Evolutionary conservation across 306 rosid species (phyloP), one percentile per base, ranked within the genome.

Genomic region (Mucuna pruriens): DNA sequence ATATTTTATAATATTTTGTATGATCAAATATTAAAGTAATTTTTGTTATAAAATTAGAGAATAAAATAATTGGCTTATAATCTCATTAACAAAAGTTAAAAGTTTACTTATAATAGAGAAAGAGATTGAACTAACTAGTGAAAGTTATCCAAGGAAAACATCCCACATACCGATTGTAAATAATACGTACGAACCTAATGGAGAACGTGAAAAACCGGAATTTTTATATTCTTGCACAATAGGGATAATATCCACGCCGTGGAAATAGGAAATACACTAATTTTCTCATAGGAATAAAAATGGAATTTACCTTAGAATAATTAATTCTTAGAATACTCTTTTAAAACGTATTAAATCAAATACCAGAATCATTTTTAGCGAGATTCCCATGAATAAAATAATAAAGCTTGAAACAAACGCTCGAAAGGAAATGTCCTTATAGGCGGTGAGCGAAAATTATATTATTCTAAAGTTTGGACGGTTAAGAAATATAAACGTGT

Each of bases 381-480:
- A 26, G 39, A 61, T 29, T 61, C 67, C 7, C 19, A 61, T 4
- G 67, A 61, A 61, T 61, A 61, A 26, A 61, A 26, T 61, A 61
- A 61, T 29, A 13, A 61, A 61, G 67, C 67, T 61, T 61, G 67
- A 61, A 61, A 29, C 20, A 29, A 61, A 61, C 67, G 40, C 67
- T 20, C 62, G 6, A 31, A 71, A 19, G 44, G 20, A 73, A 54
- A 19, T 73, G 16, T 8, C 48, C 33, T 15, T n/a, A 8, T n/a
- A 54, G 2, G 66, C 57, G 64, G 33, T 31, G 46, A 72, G 48
- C 12, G 11, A 49, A 72, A 51, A 8, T 9, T 31, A 72, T 49
- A 31, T 34, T 33, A 52, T 73, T 73, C 33, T 38, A 17, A 72
- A 17, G 42, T 73, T 73, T 73, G 78, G 65, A 73, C 65, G 65